Base-by-base conservation (phyloP, 106 monocot species). In the Allium cepa region DNA sequence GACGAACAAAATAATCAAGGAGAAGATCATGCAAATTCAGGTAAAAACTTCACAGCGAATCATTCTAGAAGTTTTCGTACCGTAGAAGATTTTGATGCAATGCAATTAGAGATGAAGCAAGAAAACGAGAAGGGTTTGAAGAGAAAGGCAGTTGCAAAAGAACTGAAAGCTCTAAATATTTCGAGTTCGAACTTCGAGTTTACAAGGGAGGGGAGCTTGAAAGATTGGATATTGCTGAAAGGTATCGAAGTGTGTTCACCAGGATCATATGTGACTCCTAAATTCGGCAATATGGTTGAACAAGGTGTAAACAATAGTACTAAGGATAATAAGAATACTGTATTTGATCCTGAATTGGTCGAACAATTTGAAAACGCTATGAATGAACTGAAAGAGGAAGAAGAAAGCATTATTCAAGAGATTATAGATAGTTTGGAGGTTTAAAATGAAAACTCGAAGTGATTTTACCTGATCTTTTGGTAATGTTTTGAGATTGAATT, bases 261-360 rank as follows among this genome's bases (percentile, higher is more conserved):
- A 11, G 93, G 87, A 10, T 84, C 86, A 17, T 94, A 90, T 72
- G 66, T 72, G 61, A 90, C 87, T 2, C 93, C 93, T 2, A 87
- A 78, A 60, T 84, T 94, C 48, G 93, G 89, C 7, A 73, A 72
- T 52, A 70, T 68, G 0, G 27, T n/a, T 8, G 10, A 50, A 10
- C 57, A 7, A 10, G 26, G 64, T 17, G 13, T 10, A 9, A 6
- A 11, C 26, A 52, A 17, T 15, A 50, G 59, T 7, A 53, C 50
- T 22, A 59, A 5, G 15, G 18, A 8, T 8, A 56, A 59, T 47
- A 59, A 5, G 15, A 13, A 8, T 13, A 49, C 27, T 18, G 49
- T 60, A 15, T 74, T 74, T 17, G 67, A 74, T 52, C 74, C 74
- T 11, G 59, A 74, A 13, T 51, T 74, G 49, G 60, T 74, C 28